Evolutionary conservation across 2,329 filamentous ascomycete species (phyloP).

Genomic region (Botryotinia convoluta): DNA sequence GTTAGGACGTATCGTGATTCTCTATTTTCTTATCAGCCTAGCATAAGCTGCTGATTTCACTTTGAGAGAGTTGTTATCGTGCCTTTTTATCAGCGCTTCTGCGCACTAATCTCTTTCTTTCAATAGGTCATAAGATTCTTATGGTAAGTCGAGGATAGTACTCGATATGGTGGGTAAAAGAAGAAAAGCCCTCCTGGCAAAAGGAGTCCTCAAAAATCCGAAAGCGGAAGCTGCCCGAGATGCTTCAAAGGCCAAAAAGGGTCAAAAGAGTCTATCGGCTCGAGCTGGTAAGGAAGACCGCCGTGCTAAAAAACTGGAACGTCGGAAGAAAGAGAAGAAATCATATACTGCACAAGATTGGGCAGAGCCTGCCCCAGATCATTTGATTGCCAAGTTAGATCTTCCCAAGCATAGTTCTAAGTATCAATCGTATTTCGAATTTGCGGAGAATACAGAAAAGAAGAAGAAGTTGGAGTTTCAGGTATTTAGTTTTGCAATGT

Average conservation of each 20-base stretch:
- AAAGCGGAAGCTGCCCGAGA: not conserved
- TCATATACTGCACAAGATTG: constrained; percentile 32
- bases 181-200: constrained; percentile 8
- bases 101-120: constrained; percentile 27
- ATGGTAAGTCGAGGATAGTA: constrained; percentile 16
- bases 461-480: constrained; percentile 62
- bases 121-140: constrained; percentile 1
- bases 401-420: constrained; percentile 44
- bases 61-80: constrained; percentile 16
- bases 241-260: not conserved
- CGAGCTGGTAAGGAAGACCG: constrained; percentile 29
- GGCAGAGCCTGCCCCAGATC: constrained; percentile 34
- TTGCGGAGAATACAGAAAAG: constrained; percentile 62
- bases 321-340: constrained; percentile 34
- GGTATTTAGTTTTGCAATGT: constrained; percentile 44
- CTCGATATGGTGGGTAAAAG: constrained; percentile 16
- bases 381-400: constrained; percentile 37
- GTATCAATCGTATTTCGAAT: constrained; percentile 62
- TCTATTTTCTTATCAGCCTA: constrained; percentile 13
- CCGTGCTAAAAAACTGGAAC: constrained; percentile 32
- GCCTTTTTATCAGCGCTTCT: constrained; percentile 2
- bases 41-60: constrained; percentile 12
- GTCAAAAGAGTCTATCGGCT: constrained; percentile 11
- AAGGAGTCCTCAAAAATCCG: not conserved
- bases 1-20: constrained; percentile 13